Evolutionary conservation across 208 protist genomes (phyloP).

Genomic region (Trichomonas gallinae): DNA sequence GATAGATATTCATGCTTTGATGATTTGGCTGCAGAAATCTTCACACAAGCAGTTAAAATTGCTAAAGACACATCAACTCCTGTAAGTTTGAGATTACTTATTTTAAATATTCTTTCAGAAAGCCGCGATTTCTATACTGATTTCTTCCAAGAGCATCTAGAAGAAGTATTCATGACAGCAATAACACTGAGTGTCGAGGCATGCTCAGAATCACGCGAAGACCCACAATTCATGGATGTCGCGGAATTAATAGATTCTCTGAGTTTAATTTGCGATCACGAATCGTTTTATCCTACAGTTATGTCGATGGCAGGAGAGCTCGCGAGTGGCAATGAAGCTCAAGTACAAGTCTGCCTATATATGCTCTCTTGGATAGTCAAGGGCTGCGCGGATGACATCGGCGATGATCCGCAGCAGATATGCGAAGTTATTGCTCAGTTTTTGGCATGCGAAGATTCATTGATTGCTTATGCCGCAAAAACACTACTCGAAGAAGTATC

Average conservation of each 20-base stretch:
- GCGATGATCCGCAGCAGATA: not conserved
- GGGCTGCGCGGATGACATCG: not conserved
- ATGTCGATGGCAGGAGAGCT: not conserved
- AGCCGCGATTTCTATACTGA: not conserved
- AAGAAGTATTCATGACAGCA: not conserved
- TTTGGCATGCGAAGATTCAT: not conserved
- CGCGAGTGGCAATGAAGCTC: not conserved
- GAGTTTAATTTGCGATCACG: not conserved
- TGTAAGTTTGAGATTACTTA: not conserved
- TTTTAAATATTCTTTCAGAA: not conserved
- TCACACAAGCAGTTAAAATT: not conserved
- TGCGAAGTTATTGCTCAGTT: not conserved
- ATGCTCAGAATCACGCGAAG: not conserved
- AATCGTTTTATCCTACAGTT: not conserved
- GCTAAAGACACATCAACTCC: not conserved
- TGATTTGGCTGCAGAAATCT: not conserved
- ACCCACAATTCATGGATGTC: not conserved
- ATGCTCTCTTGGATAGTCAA: not conserved
- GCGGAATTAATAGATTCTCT: not conserved
- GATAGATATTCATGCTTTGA: not conserved
- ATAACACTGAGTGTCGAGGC: not conserved
- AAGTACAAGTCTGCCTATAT: not conserved
- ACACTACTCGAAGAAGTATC: not conserved
- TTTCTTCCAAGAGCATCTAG: not conserved
- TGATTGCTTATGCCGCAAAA: not conserved